Conservation (phyloP, 371 early-diverging fungal genomes). For the Syncephalastrum monosporum region DNA sequence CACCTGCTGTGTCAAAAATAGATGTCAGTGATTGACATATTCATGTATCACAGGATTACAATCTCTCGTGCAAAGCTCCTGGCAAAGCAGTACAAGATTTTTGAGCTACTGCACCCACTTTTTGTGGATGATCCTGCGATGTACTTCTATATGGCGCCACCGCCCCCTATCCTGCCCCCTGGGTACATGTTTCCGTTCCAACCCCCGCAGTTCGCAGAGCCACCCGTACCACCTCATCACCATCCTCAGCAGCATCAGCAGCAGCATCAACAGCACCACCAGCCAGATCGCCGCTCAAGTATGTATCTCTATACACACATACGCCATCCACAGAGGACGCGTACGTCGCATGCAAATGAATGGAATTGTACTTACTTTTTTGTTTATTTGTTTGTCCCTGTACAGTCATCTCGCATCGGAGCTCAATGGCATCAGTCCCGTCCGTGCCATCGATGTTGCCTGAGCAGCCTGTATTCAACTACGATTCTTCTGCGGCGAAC, state of each 20-base stretch:
- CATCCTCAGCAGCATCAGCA: constrained; percentile 3
- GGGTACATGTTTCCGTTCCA: constrained; percentile 13
- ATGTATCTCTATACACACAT: too few relatives aligned
- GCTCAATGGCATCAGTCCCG: constrained; percentile 9
- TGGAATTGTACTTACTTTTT: not conserved
- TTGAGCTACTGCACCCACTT: constrained; percentile 63
- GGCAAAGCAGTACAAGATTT: constrained; percentile 62
- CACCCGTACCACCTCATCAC: constrained; percentile 7
- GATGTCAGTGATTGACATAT: constrained; percentile 1
- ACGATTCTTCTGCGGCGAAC: too few relatives aligned
- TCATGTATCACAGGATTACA: constrained; percentile 47
- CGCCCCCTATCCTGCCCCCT: constrained; percentile 12
- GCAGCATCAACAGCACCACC: not conserved
- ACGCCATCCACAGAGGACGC: not conserved
- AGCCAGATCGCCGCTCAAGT: not conserved
- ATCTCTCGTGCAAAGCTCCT: constrained; percentile 63
- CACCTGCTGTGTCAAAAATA: not conserved
- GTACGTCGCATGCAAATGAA: not conserved
- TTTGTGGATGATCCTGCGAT: constrained; percentile 60
- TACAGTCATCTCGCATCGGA: not conserved
- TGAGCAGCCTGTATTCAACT: not conserved
- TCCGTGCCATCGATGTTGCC: constrained; percentile 12
- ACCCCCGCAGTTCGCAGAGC: constrained; percentile 7
- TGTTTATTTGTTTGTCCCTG: not conserved
- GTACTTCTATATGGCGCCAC: constrained; percentile 25